These are phyloP conservation scores for Aureobasidium leucospermi DNA, from an alignment of 2,329 filamentous ascomycete genomes.

Conservation along the genomic window DNA sequence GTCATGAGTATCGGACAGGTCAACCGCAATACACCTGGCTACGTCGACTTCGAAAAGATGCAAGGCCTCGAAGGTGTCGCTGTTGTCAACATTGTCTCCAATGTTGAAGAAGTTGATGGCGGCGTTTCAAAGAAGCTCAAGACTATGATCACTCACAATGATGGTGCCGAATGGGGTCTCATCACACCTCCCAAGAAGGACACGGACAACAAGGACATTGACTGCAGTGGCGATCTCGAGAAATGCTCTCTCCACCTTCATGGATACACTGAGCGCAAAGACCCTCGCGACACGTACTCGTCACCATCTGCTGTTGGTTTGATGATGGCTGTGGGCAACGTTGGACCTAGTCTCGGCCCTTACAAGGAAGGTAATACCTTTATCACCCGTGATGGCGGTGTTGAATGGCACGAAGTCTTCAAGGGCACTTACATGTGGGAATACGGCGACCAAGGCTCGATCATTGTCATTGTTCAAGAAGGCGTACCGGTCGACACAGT, in stretches of 20 bases:
- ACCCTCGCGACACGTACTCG: conserved; percentile 78
- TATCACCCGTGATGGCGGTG: conserved; percentile 83
- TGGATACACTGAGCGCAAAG: conserved; percentile 83
- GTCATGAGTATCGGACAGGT: conserved; percentile 74
- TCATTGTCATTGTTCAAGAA: conserved; percentile 79
- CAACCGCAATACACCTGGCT: conserved; percentile 69
- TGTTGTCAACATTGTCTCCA: conserved; percentile 77
- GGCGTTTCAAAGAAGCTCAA: conserved; percentile 71
- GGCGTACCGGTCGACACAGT: conserved; percentile 59
- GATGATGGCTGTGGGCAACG: conserved; percentile 87
- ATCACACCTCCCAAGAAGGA: conserved; percentile 66
- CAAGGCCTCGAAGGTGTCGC: conserved; percentile 83
- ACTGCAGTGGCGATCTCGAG: conserved; percentile 55
- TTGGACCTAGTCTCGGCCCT: conserved; percentile 62
- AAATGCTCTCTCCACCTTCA: conserved; percentile 87
- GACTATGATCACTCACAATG: conserved; percentile 92
- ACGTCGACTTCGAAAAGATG: conserved; percentile 95
- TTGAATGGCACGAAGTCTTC: conserved; percentile 77
- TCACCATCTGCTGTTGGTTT: conserved; percentile 82
- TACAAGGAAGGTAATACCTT: conserved; percentile 77
- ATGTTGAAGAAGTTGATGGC: conserved; percentile 55
- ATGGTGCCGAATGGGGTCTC: conserved; percentile 79
- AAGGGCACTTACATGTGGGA: conserved; percentile 90
- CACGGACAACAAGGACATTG: conserved; percentile 61
- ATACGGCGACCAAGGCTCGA: conserved; percentile 89